Evolutionary conservation across 192 early-diverging fungal species (phyloP), one percentile per base, ranked within the genome.

Genomic region (Backusella mclennaniae): DNA sequence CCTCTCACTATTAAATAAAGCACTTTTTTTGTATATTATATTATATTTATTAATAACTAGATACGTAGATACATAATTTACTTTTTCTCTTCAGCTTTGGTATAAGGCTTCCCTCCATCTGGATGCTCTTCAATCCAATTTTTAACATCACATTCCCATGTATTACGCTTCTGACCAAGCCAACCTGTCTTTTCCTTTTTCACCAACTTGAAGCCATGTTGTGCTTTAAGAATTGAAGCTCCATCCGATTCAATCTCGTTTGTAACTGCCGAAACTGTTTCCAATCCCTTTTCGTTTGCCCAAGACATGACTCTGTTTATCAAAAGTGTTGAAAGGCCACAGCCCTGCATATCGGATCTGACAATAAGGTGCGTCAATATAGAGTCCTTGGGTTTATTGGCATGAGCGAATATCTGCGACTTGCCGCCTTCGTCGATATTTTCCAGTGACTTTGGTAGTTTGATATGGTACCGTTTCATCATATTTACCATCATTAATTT

Each of bases 291-390:
- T 35, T 82, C 73, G 21, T 75, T 39, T 23, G 76, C 76, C 76
- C 76, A 77, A 6, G 69, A 38, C 68, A 82, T 74, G 39, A 73
- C 80, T 15, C 80, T 67, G 35, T 77, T 46, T 11, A 82, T 44
- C 53, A 82, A 49, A 12, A 82, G 49, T n/a, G 80, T 72, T 21
- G 80, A 78, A 15, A 82, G 49, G 4, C 80, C 76, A 67, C 76
- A 77, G 26, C 53, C 21, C 52, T 78, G 76, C 33, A 72, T 78
- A 19, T 82, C 73, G 29, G 73, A 49, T 15, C 29, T 68, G 9
- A 82, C 53, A 38, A 77, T 72, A 35, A 69, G 66, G 12, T 77
- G 71, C 4, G 36, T 39, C 0, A 82, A 31, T 1, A 69, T 82
- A 17, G 80, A 76, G 4, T 66, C 56, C 31, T 71, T 31, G 17